These are phyloP conservation scores for Schizonepeta tenuifolia DNA, from an alignment of 257 asterid genomes.

Conservation along the genomic window DNA sequence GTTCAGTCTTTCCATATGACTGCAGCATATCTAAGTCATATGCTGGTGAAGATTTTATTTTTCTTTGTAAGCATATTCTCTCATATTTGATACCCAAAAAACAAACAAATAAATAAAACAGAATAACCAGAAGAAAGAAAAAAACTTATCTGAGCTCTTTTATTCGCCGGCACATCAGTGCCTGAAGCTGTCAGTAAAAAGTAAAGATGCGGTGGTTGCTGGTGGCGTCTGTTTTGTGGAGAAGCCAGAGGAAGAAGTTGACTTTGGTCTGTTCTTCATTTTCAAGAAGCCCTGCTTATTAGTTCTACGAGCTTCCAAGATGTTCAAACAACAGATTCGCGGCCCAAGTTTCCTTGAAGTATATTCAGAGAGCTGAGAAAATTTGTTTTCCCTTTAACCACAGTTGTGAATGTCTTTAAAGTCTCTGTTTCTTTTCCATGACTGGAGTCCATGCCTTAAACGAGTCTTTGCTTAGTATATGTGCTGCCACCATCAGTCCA, in stretches of 20 bases:
- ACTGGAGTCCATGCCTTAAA: constrained; percentile 20
- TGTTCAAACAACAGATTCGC: constrained; percentile 29
- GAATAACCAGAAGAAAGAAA: background rate
- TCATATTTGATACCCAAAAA: background rate
- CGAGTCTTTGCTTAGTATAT: constrained; percentile 22
- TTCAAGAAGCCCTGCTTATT: background rate
- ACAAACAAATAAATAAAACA: background rate
- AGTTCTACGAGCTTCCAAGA: constrained; percentile 22
- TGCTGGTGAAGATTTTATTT: constrained; percentile 14
- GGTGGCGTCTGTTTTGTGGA: constrained; percentile 18
- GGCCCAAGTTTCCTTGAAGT: constrained; percentile 14
- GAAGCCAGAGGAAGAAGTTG: constrained; percentile 27
- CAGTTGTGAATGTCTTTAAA: constrained; percentile 22
- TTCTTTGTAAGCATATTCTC: constrained; percentile 9
- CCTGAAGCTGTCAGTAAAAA: constrained; percentile 12
- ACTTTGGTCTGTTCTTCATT: background rate
- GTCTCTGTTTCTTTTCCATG: constrained; percentile 4
- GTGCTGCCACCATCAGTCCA: constrained; percentile 2
- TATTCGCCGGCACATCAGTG: constrained; percentile 11
- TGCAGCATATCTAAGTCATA: constrained; percentile 20
- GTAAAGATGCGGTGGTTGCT: constrained; percentile 15
- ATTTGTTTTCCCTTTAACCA: background rate
- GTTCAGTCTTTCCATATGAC: constrained; percentile 4
- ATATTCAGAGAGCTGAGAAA: constrained; percentile 4
- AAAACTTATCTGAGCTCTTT: constrained; percentile 15